Evolutionary conservation across 1,284 basidiomycete species (phyloP), one percentile per base, ranked within the genome.

Genomic region (Puccinia triticina): DNA sequence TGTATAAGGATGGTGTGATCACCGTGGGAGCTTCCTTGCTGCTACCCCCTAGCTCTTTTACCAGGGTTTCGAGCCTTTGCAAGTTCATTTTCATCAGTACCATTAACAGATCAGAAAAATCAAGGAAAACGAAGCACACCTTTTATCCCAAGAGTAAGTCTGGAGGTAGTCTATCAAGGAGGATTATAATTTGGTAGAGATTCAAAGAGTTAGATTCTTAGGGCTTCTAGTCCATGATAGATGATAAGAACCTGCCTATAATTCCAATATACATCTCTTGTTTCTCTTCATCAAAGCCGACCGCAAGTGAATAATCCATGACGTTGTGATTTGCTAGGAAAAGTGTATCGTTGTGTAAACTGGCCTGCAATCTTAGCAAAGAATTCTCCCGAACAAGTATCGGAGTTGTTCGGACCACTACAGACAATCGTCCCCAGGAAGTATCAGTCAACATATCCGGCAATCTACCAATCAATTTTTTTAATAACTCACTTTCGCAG

Each of bases 231-330:
- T 40, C 14, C 34, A 61, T 18, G 37, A 23, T 11, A 46, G 40
- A 46, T 40, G 5, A 69, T 37, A 14, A 1, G 3, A 61, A 77
- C 74, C 77, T 76, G 57, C 81, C 81, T 67, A 82, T 82, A 23
- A 82, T 82, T 14, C 81, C 81, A 14, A 82, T 61, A 72, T 82
- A 82, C 59, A 82, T 59, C 40, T 82, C 74, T 53, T 82, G 73
- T 29, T 66, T 76, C 50, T 82, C 74, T 59, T 77, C 50, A 86
- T 97, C 95, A 21, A 99, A 93, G 23, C 96, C 97, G 34, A 96
- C 94, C 59, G 99, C 92, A 23, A 99, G 89, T 29, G 96, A 98
- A 88, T 99, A 99, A 88, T 99, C 97, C 97, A 99, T 99, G 80
- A 98, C 94, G 86, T 98, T 97, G 84, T 98, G 92, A 84, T 96